A percentile compares a stretch with the other conserved stretches of the same genome.
These are phyloP conservation scores for Sarocladium kiliense DNA, from an alignment of 2,329 filamentous ascomycete species.

Conservation along the genomic window DNA sequence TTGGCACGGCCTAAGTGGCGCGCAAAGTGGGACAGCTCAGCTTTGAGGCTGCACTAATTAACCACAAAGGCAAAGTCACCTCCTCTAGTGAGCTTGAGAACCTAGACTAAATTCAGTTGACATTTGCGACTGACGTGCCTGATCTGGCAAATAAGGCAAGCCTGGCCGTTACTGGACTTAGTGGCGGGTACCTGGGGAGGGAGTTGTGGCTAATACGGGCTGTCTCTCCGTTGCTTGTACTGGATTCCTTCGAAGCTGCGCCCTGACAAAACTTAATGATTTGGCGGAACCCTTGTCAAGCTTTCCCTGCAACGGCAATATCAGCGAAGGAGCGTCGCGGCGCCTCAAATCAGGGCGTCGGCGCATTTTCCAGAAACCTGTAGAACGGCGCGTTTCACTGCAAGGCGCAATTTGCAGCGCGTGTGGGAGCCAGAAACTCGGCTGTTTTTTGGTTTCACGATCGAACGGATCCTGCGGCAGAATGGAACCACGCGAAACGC, in stretches of 20 bases:
- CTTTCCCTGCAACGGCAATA: constrained; percentile 6
- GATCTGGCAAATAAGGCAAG: background rate
- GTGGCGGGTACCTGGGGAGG: background rate
- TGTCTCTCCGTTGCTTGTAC: too few relatives aligned
- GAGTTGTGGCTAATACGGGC: too few relatives aligned
- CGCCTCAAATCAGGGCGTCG: background rate
- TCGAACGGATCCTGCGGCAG: constrained; percentile 1
- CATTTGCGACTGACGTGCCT: constrained; percentile 6
- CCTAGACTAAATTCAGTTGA: background rate
- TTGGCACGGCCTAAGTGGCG: background rate
- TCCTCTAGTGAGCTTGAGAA: background rate
- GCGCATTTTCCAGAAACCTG: background rate
- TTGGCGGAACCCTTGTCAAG: constrained; percentile 1
- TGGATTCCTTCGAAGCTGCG: background rate
- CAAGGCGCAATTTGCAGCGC: constrained; percentile 6
- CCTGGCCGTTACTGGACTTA: background rate
- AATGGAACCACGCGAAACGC: background rate
- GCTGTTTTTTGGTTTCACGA: background rate
- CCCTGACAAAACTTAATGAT: background rate
- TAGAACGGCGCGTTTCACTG: background rate
- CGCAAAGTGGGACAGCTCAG: constrained; percentile 7
- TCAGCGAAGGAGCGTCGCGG: background rate
- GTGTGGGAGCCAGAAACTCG: background rate
- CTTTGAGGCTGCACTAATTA: constrained; percentile 8
- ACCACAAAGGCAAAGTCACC: background rate